Percentiles rank a stretch among this genome's conserved stretches.
phyloP scores from a whole-genome alignment of 75 land plant genomes.

The Pinus taeda region DNA sequence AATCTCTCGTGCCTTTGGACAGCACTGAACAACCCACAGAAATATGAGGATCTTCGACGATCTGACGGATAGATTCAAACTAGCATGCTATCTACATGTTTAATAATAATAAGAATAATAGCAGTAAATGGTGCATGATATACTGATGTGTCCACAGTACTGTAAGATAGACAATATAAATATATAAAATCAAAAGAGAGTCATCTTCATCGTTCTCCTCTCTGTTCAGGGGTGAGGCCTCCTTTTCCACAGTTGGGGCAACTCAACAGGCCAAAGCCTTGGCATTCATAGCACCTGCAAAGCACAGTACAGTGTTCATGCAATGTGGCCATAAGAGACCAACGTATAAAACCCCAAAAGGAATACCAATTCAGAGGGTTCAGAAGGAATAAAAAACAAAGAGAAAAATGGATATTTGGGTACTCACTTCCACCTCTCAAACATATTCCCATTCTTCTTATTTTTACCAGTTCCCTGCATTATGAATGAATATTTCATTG shows the following conservation, averaged over 20 bases:
- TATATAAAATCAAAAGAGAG: too few species aligned
- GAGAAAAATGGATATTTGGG: neutral
- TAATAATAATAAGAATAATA: too few species aligned
- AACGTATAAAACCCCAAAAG: neutral
- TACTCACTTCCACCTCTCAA: constrained; percentile 91
- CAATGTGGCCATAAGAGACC: neutral
- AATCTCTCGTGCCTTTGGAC: too few species aligned
- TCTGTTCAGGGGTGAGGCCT: constrained; percentile 89
- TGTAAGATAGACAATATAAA: too few species aligned
- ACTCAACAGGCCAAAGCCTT: constrained; percentile 83
- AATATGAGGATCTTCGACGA: too few species aligned
- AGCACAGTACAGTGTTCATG: neutral
- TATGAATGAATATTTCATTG: neutral
- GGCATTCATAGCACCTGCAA: constrained; percentile 83
- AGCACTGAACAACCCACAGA: too few species aligned
- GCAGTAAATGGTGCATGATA: too few species aligned
- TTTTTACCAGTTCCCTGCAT: constrained; percentile 84
- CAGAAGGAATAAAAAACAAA: neutral
- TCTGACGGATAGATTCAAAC: too few species aligned
- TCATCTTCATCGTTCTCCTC: constrained; percentile 75
- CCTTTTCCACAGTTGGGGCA: constrained; percentile 85
- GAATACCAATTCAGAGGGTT: neutral
- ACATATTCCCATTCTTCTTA: constrained; percentile 92
- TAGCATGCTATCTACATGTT: too few species aligned
- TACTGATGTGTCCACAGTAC: too few species aligned